A percentile compares a stretch with the other conserved stretches of the same genome.
These are phyloP conservation scores for Kuraishia cidri DNA, from an alignment of 805 yeast species.

Conservation along the genomic window DNA sequence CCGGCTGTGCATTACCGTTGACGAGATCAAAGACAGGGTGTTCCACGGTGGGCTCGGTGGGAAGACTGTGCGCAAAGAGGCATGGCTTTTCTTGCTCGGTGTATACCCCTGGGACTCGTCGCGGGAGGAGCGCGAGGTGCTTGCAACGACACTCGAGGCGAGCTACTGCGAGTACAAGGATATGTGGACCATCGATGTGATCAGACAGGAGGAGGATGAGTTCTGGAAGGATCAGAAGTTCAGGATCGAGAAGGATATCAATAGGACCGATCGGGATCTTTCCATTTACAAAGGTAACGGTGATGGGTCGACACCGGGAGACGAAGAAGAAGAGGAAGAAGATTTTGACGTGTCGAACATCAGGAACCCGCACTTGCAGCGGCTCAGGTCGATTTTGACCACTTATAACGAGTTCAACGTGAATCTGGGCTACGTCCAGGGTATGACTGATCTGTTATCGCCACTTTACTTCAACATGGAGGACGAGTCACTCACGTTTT, in stretches of 20 bases:
- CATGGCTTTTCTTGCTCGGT: conserved; percentile 79
- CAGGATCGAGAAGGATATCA: conserved; percentile 89
- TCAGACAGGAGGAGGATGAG: conserved; percentile 40
- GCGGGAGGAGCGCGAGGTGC: conserved; percentile 51
- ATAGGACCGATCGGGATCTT: conserved; percentile 79
- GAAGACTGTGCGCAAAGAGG: conserved; percentile 50
- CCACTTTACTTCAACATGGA: conserved; percentile 62
- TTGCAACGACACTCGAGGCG: conserved; percentile 45
- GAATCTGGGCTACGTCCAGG: conserved; percentile 92
- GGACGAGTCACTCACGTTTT: conserved; percentile 77
- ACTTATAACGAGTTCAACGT: conserved; percentile 81
- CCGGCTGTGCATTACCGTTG: conserved; percentile 57
- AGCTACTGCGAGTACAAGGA: conserved; percentile 44
- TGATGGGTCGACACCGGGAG: conserved; percentile 28
- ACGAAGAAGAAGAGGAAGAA: conserved; percentile 26
- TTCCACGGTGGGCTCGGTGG: conserved; percentile 84
- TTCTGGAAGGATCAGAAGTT: conserved; percentile 87
- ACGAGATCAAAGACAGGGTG: conserved; percentile 72
- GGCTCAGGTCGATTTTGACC: conserved; percentile 67
- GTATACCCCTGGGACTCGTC: conserved; percentile 89
- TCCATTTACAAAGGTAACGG: conserved; percentile 46
- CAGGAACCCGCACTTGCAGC: conserved; percentile 64
- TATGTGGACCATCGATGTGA: conserved; percentile 61
- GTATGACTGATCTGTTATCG: conserved; percentile 90
- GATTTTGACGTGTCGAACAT: conserved; percentile 58